A percentile compares a stretch with the other conserved stretches of the same genome.
phyloP scores from a whole-genome alignment of 2,329 filamentous ascomycete genomes.

The Arthrobotrys entomopaga region DNA sequence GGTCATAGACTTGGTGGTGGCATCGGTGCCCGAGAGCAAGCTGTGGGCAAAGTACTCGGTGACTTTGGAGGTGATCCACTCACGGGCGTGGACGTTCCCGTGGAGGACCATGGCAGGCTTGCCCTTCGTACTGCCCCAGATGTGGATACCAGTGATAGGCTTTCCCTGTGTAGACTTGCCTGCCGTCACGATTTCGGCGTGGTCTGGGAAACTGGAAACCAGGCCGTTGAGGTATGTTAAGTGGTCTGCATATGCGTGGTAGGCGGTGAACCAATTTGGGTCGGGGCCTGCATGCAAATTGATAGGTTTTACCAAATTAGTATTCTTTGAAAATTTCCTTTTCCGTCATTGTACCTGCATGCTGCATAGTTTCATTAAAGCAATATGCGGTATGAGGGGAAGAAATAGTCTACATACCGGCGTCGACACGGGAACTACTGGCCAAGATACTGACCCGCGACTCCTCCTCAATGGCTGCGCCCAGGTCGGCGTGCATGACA shows the following conservation, averaged over 20 bases:
- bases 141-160: slow-evolving; percentile 65
- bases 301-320: background rate
- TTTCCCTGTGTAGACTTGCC: slow-evolving; percentile 66
- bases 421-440: slow-evolving; percentile 51
- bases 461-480: slow-evolving; percentile 63
- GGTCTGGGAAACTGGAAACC: slow-evolving; percentile 63
- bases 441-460: slow-evolving; percentile 10
- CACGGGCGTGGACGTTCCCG: slow-evolving; percentile 70
- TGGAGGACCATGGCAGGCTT: slow-evolving; percentile 68
- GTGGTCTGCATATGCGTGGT: slow-evolving; percentile 68
- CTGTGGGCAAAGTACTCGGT: slow-evolving; percentile 68
- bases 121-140: slow-evolving; percentile 64
- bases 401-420: slow-evolving; percentile 56
- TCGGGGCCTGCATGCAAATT: slow-evolving; percentile 25
- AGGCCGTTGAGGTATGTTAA: slow-evolving; percentile 66
- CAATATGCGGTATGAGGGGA: slow-evolving; percentile 17
- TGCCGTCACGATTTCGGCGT: slow-evolving; percentile 66
- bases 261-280: slow-evolving; percentile 66
- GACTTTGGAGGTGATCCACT: slow-evolving; percentile 69
- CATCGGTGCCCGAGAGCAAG: slow-evolving; percentile 65
- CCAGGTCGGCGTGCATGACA: slow-evolving; percentile 64
- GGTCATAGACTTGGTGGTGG: slow-evolving; percentile 62
- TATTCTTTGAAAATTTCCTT: slow-evolving; percentile 59
- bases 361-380: slow-evolving; percentile 59
- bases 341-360: slow-evolving; percentile 56